Percentiles rank a stretch among this genome's conserved stretches.
Evolutionary conservation across 2,329 filamentous ascomycete species (phyloP).

Genomic region (Dactylellina cionopaga): DNA sequence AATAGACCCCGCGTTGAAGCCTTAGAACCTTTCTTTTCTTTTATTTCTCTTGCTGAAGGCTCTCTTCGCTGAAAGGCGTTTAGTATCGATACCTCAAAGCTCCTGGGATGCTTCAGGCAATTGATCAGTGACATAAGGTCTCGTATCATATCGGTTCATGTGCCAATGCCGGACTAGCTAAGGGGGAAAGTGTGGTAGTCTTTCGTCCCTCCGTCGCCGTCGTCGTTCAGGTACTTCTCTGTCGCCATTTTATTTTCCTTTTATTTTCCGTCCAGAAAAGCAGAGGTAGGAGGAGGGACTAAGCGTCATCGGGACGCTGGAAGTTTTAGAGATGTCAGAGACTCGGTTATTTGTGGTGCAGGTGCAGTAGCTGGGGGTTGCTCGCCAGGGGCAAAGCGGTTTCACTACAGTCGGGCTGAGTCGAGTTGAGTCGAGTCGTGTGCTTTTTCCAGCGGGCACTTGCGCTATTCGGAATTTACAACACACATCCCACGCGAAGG

Average conservation of each 20-base stretch:
- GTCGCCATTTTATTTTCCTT: too few species aligned
- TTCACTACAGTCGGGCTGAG: constrained; percentile 8
- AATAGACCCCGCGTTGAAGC: neutral
- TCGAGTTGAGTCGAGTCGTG: neutral
- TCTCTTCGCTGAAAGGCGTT: too few species aligned
- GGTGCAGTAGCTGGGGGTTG: neutral
- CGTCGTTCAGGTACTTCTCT: too few species aligned
- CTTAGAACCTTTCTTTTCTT: neutral
- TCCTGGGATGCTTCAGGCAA: constrained; percentile 10
- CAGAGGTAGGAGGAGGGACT: neutral
- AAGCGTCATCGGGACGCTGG: constrained; percentile 31
- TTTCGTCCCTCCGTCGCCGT: neutral
- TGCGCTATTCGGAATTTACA: constrained; percentile 15
- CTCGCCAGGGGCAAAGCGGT: constrained; percentile 11
- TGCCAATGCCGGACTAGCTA: neutral
- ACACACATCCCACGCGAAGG: neutral
- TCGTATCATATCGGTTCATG: constrained; percentile 46
- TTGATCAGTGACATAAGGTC: constrained; percentile 26
- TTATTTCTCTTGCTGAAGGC: neutral
- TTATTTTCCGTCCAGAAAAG: neutral
- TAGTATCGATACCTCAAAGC: neutral
- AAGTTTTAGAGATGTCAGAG: constrained; percentile 44
- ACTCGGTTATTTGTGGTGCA: constrained; percentile 25
- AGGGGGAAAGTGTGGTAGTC: constrained; percentile 14
- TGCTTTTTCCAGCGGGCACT: neutral